Percentiles rank a stretch among this genome's conserved stretches.
Evolutionary conservation across 768 basidiomycete species (phyloP).

Genomic region (Cystobasidium tubakii): DNA sequence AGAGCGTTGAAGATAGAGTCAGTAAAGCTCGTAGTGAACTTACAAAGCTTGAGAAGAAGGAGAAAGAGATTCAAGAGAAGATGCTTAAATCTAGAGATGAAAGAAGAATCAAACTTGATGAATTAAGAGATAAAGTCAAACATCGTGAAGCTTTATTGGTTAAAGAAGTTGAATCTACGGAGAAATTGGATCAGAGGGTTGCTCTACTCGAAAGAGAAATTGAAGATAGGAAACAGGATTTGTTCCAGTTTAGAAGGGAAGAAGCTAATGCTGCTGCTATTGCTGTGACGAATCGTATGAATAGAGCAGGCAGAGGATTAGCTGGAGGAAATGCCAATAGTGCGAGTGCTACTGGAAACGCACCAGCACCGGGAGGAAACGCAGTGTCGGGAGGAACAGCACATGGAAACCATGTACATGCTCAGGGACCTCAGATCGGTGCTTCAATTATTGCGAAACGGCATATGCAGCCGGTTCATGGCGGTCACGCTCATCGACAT

Average conservation of each 20-base stretch:
- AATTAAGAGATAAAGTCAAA: constrained; percentile 56
- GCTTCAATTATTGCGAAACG: background rate
- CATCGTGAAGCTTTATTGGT: constrained; percentile 58
- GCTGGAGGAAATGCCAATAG: background rate
- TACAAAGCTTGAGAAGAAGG: constrained; percentile 52
- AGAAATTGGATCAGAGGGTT: constrained; percentile 47
- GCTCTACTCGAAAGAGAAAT: constrained; percentile 38
- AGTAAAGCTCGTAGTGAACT: constrained; percentile 44
- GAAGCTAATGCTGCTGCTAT: constrained; percentile 37
- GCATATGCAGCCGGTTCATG: background rate
- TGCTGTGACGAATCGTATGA: constrained; percentile 15
- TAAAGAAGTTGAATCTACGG: constrained; percentile 55
- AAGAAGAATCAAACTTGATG: constrained; percentile 61
- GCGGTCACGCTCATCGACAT: background rate
- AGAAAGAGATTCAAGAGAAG: constrained; percentile 43
- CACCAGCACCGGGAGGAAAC: background rate
- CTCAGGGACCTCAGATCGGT: background rate
- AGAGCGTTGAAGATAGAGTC: constrained; percentile 47
- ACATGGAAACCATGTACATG: background rate
- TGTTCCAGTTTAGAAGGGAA: constrained; percentile 39
- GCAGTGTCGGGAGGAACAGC: background rate
- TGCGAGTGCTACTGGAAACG: background rate
- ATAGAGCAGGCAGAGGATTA: constrained; percentile 14
- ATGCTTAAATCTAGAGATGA: constrained; percentile 46
- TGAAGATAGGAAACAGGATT: constrained; percentile 41